These are phyloP conservation scores for Chenopodium berlandieri DNA, from an alignment of 148 eudicot species.

Conservation along the genomic window DNA sequence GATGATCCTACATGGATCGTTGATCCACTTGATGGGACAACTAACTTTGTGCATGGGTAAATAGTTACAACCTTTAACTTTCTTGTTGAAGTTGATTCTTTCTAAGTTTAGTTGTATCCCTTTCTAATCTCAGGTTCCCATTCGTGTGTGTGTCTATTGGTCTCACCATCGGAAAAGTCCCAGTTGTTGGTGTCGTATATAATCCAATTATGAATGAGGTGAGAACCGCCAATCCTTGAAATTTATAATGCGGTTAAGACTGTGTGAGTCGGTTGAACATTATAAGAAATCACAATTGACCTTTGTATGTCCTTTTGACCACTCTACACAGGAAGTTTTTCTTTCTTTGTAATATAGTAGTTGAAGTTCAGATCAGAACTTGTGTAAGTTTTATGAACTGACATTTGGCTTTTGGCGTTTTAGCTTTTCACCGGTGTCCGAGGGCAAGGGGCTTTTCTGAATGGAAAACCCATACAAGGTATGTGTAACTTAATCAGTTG, in stretches of 20 bases:
- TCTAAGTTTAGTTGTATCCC: background rate
- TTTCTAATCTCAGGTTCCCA: slow-evolving; percentile 65
- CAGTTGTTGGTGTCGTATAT: slow-evolving; percentile 86
- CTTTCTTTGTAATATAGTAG: background rate
- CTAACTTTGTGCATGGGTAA: slow-evolving; percentile 95
- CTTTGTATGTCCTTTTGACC: background rate
- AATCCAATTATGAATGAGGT: slow-evolving; percentile 95
- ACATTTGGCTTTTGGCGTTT: slow-evolving; percentile 17
- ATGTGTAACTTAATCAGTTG: slow-evolving; percentile 1
- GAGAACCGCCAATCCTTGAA: slow-evolving; percentile 11
- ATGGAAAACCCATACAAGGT: slow-evolving; percentile 90
- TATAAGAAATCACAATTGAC: background rate
- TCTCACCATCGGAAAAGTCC: slow-evolving; percentile 72
- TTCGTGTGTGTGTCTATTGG: slow-evolving; percentile 97
- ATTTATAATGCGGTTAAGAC: background rate
- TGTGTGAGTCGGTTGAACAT: background rate
- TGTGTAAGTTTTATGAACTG: background rate
- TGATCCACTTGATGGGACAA: slow-evolving; percentile 95
- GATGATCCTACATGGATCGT: slow-evolving; percentile 98
- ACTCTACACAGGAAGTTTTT: background rate
- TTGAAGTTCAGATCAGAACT: slow-evolving; percentile 10
- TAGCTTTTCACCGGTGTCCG: slow-evolving; percentile 79
- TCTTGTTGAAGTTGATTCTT: background rate
- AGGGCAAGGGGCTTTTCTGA: slow-evolving; percentile 88
- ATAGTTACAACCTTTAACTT: background rate